Conservation (phyloP, 23 red algal genomes). For the Cyanidioschyzon merolae region DNA sequence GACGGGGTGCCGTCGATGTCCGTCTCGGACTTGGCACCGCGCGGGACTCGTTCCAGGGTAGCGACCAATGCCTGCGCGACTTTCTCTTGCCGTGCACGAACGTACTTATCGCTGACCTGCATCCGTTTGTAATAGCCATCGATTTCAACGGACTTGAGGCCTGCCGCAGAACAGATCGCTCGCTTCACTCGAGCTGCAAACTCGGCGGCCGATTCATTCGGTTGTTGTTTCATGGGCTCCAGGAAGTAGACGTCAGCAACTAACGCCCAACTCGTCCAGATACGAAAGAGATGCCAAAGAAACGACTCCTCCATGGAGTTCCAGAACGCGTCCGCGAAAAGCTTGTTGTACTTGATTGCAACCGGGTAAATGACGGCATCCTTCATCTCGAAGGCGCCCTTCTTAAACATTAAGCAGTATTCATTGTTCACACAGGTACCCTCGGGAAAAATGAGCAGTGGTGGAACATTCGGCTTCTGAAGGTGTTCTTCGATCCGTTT, state of each 20-base stretch:
- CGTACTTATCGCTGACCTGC: slow-evolving; percentile 12
- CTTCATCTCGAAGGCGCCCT: slow-evolving; percentile 42
- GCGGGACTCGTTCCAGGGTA: not conserved
- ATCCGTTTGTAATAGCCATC: slow-evolving; percentile 42
- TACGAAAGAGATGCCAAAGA: slow-evolving; percentile 22
- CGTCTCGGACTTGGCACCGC: not conserved
- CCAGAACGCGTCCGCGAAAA: slow-evolving; percentile 45
- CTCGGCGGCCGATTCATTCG: slow-evolving; percentile 18
- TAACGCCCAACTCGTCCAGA: slow-evolving; percentile 35
- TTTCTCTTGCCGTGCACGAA: not conserved
- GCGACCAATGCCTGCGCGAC: not conserved
- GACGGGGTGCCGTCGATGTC: not conserved
- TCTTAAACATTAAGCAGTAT: slow-evolving; percentile 53
- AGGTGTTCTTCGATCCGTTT: slow-evolving; percentile 29
- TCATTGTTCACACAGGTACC: slow-evolving; percentile 52
- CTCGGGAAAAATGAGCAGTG: slow-evolving; percentile 44
- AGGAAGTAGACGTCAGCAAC: slow-evolving; percentile 33
- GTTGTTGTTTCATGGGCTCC: slow-evolving; percentile 14
- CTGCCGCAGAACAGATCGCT: slow-evolving; percentile 21
- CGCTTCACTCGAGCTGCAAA: slow-evolving; percentile 38
- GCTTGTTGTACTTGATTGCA: slow-evolving; percentile 42
- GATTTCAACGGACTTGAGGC: slow-evolving; percentile 21
- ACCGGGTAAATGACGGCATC: slow-evolving; percentile 34
- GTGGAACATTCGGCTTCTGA: slow-evolving; percentile 18
- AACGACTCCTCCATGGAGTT: slow-evolving; percentile 29